These are phyloP conservation scores for Claviceps quebecensis DNA, from an alignment of 2,329 filamentous ascomycete species.

Conservation along the genomic window DNA sequence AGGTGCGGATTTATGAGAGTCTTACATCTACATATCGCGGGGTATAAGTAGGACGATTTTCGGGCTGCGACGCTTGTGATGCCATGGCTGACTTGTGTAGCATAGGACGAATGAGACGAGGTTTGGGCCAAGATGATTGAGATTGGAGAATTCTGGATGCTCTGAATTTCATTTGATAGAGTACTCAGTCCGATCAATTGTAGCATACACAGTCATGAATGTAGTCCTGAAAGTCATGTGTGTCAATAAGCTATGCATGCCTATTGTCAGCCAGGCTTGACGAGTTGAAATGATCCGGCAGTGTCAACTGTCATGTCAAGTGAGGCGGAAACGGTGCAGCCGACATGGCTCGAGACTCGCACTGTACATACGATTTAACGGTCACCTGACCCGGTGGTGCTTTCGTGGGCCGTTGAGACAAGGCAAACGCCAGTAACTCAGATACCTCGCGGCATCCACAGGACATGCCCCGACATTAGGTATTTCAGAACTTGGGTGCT, in stretches of 20 bases:
- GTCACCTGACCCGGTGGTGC: background rate
- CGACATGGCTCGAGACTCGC: background rate
- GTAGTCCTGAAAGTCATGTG: too few relatives aligned
- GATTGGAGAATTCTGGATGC: background rate
- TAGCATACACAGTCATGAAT: too few relatives aligned
- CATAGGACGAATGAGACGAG: constrained; percentile 1
- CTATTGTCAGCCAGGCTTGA: background rate
- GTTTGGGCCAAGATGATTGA: background rate
- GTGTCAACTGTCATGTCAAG: background rate
- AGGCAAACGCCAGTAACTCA: too few relatives aligned
- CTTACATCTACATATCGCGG: constrained; percentile 51
- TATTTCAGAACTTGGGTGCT: too few relatives aligned
- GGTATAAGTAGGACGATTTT: constrained; percentile 12
- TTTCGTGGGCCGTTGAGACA: too few relatives aligned
- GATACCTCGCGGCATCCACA: too few relatives aligned
- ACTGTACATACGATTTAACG: background rate
- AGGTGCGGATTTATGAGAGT: constrained; percentile 5
- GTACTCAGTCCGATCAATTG: too few relatives aligned
- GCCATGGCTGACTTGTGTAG: constrained; percentile 13
- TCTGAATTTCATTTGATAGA: constrained; percentile 2
- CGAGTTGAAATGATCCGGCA: background rate
- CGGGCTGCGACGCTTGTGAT: constrained; percentile 9
- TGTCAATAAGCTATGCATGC: background rate
- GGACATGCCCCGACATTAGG: too few relatives aligned
- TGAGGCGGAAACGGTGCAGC: background rate